Evolutionary conservation across 1,284 basidiomycete species (phyloP).

Genomic region (Cutaneotrichosporon sp.): DNA sequence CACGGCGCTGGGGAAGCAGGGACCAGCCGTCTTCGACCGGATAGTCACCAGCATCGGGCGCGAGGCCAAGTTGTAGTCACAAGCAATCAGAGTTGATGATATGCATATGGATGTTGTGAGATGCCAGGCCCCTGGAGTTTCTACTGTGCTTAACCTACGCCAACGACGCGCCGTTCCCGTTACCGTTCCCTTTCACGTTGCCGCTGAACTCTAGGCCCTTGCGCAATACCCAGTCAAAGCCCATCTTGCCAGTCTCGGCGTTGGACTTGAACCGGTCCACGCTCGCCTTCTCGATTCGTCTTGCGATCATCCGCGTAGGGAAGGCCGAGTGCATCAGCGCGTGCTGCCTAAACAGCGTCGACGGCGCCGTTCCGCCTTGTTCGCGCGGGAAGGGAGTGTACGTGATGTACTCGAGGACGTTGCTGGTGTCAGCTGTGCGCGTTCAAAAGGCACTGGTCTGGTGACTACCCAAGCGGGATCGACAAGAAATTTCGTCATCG

Average conservation of each 20-base stretch:
- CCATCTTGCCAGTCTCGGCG: constrained; percentile 76
- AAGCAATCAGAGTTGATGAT: background rate
- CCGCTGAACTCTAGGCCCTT: background rate
- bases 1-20: constrained; percentile 19
- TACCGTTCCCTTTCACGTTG: background rate
- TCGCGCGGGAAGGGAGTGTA: constrained; percentile 64
- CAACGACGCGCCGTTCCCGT: background rate
- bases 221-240: constrained; percentile 76
- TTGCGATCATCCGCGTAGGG: constrained; percentile 72
- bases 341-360: constrained; percentile 43
- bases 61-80: constrained; percentile 6
- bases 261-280: constrained; percentile 84
- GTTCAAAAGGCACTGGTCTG: no score
- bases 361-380: constrained; percentile 14
- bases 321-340: constrained; percentile 57
- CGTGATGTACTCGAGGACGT: constrained; percentile 74
- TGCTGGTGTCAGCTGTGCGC: constrained; percentile 28
- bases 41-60: background rate
- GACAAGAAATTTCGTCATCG: background rate
- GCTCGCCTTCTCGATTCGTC: constrained; percentile 76
- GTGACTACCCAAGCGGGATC: background rate
- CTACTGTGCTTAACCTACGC: background rate
- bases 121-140: background rate
- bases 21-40: constrained; percentile 13
- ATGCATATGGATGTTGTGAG: background rate